These are phyloP conservation scores for Pythium myriotylum DNA, from an alignment of 352 stramenopile species.

Conservation along the genomic window DNA sequence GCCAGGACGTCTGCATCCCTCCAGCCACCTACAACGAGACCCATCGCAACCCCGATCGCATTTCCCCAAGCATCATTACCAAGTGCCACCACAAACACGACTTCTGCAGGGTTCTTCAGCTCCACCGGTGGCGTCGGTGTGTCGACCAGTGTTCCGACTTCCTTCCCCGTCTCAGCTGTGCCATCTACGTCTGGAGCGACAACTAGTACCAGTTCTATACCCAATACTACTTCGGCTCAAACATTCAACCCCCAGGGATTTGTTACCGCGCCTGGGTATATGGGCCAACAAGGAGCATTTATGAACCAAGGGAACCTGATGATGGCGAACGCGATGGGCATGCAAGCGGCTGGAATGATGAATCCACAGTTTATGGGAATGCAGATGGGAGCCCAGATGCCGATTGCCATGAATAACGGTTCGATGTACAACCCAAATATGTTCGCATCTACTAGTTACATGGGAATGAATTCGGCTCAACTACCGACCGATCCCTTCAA, in stretches of 20 bases:
- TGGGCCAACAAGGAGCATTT: constrained; percentile 18
- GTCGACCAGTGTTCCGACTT: neutral
- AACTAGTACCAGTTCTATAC: constrained; percentile 4
- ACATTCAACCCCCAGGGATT: constrained; percentile 20
- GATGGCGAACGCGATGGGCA: constrained; percentile 20
- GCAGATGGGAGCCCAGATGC: constrained; percentile 27
- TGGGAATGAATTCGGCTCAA: constrained; percentile 38
- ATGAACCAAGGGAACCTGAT: constrained; percentile 20
- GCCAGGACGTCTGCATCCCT: neutral
- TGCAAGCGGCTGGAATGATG: constrained; percentile 37
- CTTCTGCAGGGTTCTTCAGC: neutral
- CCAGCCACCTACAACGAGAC: neutral
- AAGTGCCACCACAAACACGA: neutral
- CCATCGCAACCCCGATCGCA: neutral
- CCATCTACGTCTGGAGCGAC: neutral
- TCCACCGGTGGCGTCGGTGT: neutral
- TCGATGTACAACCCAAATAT: constrained; percentile 52
- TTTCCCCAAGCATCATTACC: neutral
- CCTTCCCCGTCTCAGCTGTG: neutral
- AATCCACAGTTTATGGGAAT: constrained; percentile 62
- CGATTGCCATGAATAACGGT: constrained; percentile 46
- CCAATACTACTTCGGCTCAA: neutral
- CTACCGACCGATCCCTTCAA: constrained; percentile 74
- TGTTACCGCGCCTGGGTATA: neutral
- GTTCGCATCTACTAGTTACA: constrained; percentile 12